Evolutionary conservation across 2,329 filamentous ascomycete species (phyloP), one percentile per base, ranked within the genome.

Genomic region (Rosellinia necatrix): DNA sequence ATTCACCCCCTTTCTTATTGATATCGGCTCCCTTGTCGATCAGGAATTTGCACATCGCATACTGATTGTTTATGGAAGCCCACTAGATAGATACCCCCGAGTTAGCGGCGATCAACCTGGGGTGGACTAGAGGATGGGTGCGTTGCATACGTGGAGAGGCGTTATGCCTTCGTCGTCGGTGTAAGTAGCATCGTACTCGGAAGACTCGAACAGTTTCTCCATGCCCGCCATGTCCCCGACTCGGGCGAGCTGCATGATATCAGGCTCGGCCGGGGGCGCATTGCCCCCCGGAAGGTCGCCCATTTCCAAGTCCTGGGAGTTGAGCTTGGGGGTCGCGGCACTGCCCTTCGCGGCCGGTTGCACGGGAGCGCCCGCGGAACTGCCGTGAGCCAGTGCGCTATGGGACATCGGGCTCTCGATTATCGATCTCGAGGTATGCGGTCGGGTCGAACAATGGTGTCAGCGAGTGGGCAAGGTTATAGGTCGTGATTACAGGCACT

Each of bases 1-100:
- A 96, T 70, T 97, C 93, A 73, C 94, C 94, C 73, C 96, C 94
- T 74, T 96, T 96, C 61, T 87, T 88, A 76, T 99, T 97, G 68
- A 97, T 89, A 70, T 96, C 89, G 69, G 92, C 94, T 69, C 92
- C 92, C 61, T 79, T 75, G 46, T 84, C 90, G 71, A 99, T 84
- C 40, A 99, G 86, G 75, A 96, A 97, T 74, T 94, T 93, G 83
- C 93, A 97, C 80, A 97, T 92, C 64, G 91, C 90, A 77, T 93
- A 96, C 72, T 97, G 94, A 71, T 97, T 97, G 78, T 99, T 99
- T 73, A 99, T 97, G 32, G 96, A 91, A 42, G 94, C 94, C 94
- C 94, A 99, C 91, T 99, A 71, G 24, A 49, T 64, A 55, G 50
- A n/a, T n/a, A n/a, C n/a, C n/a, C 38, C 22, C 38, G 32, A 46